Evolutionary conservation across 2,329 filamentous ascomycete genomes (phyloP), one percentile per base, ranked within the genome.

Genomic region (Fusarium domesticum): DNA sequence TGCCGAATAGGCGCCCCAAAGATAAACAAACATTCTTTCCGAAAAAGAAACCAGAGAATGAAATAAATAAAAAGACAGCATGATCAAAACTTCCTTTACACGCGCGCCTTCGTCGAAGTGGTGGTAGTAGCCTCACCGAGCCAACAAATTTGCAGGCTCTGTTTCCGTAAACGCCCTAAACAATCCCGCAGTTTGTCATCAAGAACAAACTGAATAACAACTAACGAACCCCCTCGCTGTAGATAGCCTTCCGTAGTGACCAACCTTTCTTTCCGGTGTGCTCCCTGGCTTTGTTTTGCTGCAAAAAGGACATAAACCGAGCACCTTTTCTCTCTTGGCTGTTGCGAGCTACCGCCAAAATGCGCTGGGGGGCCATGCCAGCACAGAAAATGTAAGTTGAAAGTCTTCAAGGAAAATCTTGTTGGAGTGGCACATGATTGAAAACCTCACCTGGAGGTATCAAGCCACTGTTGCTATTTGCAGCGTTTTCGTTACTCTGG

Each of bases 131-230:
- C 43, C 46, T 51, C 55, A 57, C 45, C 46, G 45, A 51, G 50
- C 55, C 53, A 44, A 50, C 53, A 60, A 47, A 51, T 57, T 55
- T 54, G 56, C 54, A 48, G 51, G 45, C 55, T 28, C 44, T 53
- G 53, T 60, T 57, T 60, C 51, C 57, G 48, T 53, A 37, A 59
- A 59, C 57, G 57, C 57, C 57, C 53, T 43, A 37, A 56, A 56
- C 51, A 53, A 57, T 58, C 51, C 53, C 57, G 50, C 47, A 55
- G 47, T 57, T 50, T 57, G 45, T 58, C 56, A 50, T 59, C 56
- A 59, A 50, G 35, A 52, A 54, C 45, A 56, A 40, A 43, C 53
- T 36, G 39, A 49, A 59, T 42, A 53, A 54, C 50, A 38, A 46
- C 33, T 46, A 45, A 51, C 42, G 42, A 47, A 45, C 41, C 20